These are phyloP conservation scores for Ogataea pignaliae DNA, from an alignment of 805 yeast species.

Conservation along the genomic window DNA sequence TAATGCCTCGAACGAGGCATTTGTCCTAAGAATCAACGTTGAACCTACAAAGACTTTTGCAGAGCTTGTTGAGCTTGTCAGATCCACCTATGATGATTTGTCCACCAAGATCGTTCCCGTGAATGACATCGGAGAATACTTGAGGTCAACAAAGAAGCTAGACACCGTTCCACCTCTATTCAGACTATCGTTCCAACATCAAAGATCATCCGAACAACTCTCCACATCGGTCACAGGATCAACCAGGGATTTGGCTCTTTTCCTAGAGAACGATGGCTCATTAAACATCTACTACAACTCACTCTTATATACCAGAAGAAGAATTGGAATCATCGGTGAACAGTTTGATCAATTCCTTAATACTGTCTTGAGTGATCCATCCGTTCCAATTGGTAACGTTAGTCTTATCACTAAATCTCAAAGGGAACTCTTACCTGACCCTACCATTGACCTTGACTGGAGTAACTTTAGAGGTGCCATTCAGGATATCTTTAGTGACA, in stretches of 20 bases:
- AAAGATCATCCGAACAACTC: slow-evolving; percentile 35
- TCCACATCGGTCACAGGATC: slow-evolving; percentile 48
- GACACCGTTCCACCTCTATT: slow-evolving; percentile 62
- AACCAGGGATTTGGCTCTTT: slow-evolving; percentile 61
- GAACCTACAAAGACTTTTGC: slow-evolving; percentile 51
- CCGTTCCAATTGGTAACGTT: slow-evolving; percentile 50
- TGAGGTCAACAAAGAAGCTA: slow-evolving; percentile 45
- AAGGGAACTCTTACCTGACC: slow-evolving; percentile 67
- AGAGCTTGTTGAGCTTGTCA: slow-evolving; percentile 45
- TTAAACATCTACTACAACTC: slow-evolving; percentile 65
- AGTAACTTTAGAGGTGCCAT: slow-evolving; percentile 88
- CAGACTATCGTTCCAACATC: slow-evolving; percentile 54
- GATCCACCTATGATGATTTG: slow-evolving; percentile 35
- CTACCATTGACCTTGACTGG: slow-evolving; percentile 86
- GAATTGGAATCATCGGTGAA: slow-evolving; percentile 66
- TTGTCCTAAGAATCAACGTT: slow-evolving; percentile 60
- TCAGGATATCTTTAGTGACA: slow-evolving; percentile 88
- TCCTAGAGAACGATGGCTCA: slow-evolving; percentile 31
- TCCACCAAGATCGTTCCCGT: slow-evolving; percentile 40
- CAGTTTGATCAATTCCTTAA: slow-evolving; percentile 59
- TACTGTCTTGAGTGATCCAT: slow-evolving; percentile 33
- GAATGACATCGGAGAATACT: slow-evolving; percentile 48
- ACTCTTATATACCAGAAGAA: slow-evolving; percentile 62
- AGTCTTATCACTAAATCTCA: slow-evolving; percentile 70
- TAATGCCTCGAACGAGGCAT: slow-evolving; percentile 39